Base-by-base conservation (phyloP, 805 yeast species). In the Peterozyma xylosa region DNA sequence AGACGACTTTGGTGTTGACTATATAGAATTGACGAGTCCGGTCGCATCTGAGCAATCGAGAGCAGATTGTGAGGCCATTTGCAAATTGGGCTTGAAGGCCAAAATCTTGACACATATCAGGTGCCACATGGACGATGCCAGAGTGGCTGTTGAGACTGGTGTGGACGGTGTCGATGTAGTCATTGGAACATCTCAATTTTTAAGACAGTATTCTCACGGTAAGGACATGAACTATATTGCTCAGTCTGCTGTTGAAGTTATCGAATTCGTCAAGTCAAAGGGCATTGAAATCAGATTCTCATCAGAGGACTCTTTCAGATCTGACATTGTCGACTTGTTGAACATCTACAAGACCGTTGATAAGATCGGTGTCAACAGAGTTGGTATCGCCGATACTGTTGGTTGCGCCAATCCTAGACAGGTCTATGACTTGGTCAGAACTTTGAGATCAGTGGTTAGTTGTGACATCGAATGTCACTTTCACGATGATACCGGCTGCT, bases 341-440 rank as follows among this genome's bases (percentile, higher is more conserved):
- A 91, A 91, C 71, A 93, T 91, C 56, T 91, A 91, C 75, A 85
- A 89, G 67, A 89, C 97, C 27, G 99, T 91, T 52, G 95, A 86
- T 73, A 86, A 88, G 71, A 87, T 91, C 55, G 99, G 99, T 58
- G 99, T 91, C 50, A 89, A 93, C 76, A 82, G 99, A 68, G 96
- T 91, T 44, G 99, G 99, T 71, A 91, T 91, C 70, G 99, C 99
- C 54, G 99, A 91, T 65, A 91, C 99, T 33, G 99, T 91, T 46
- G 99, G 99, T 41, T 85, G 98, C 66, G 99, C 99, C 52, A 91
- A 91, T 73, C 99, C 99, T 57, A 82, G 99, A 71, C 98, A 93
- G 70, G 99, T 91, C 48, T 91, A 91, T 66, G 99, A 91, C 71
- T 78, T 91, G 55, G 93, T 91, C 50, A 82, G 95, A 61, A 93